Evolutionary conservation across 2,329 filamentous ascomycete species (phyloP).

Genomic region (Fusarium transvaalense): DNA sequence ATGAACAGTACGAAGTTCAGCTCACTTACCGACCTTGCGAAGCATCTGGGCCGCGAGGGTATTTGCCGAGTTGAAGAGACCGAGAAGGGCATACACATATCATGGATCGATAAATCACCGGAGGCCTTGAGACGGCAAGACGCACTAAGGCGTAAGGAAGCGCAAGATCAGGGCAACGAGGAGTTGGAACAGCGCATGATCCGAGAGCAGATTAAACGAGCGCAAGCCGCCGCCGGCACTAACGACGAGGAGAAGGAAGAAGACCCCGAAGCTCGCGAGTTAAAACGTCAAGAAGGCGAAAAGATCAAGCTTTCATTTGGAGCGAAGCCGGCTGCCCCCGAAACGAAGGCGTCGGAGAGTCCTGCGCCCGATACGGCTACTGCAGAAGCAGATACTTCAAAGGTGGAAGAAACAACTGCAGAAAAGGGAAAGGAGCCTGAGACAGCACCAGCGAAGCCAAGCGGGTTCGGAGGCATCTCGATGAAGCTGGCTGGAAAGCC

Average conservation of each 20-base stretch:
- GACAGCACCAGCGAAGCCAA: conserved; percentile 51
- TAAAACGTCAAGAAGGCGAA: conserved; percentile 77
- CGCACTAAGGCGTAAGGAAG: conserved; percentile 83
- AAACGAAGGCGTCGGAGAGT: conserved; percentile 33
- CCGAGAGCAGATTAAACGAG: conserved; percentile 83
- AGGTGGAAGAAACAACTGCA: conserved; percentile 4
- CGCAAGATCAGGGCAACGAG: conserved; percentile 90
- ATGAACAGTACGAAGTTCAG: conserved; percentile 63
- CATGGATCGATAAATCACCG: conserved; percentile 92
- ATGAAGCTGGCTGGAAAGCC: conserved; percentile 74
- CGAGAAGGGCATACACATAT: conserved; percentile 84
- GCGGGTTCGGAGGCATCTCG: conserved; percentile 61
- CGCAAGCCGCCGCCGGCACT: conserved; percentile 65
- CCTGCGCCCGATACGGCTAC: conserved; percentile 29
- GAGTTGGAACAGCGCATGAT: conserved; percentile 88
- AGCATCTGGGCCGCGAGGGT: conserved; percentile 85
- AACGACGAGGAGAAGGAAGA: conserved; percentile 57
- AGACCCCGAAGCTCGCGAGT: conserved; percentile 58
- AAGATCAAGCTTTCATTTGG: conserved; percentile 81
- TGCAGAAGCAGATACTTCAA: conserved; percentile 17
- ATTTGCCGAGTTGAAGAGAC: conserved; percentile 92
- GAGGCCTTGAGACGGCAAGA: conserved; percentile 86
- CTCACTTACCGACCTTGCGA: conserved; percentile 85
- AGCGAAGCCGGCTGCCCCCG: conserved; percentile 51
- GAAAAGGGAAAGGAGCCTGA: conserved; percentile 24